These are phyloP conservation scores for Neurospora tetraspora DNA, from an alignment of 495 filamentous ascomycete genomes.

Conservation along the genomic window DNA sequence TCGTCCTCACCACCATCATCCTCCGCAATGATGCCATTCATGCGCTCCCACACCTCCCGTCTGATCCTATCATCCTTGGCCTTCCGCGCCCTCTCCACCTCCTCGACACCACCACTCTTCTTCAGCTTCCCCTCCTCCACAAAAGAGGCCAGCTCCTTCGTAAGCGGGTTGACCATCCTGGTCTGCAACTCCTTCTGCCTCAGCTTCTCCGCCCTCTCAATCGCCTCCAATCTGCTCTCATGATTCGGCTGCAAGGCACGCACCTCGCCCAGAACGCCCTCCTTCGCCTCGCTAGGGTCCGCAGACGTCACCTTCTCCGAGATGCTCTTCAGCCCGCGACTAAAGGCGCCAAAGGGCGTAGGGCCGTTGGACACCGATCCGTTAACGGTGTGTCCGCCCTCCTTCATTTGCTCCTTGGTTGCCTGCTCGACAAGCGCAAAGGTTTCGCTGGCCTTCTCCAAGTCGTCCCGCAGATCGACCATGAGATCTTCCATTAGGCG, in stretches of 20 bases:
- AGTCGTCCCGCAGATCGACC: constrained; percentile 83
- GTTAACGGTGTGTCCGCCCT: constrained; percentile 39
- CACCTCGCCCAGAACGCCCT: constrained; percentile 86
- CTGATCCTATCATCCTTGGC: constrained; percentile 81
- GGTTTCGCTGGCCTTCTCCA: constrained; percentile 86
- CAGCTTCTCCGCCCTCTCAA: constrained; percentile 85
- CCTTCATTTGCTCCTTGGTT: constrained; percentile 86
- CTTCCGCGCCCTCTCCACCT: constrained; percentile 75
- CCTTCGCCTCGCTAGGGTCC: constrained; percentile 75
- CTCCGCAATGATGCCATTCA: constrained; percentile 38
- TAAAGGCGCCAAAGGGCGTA: constrained; percentile 39
- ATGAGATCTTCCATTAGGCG: constrained; percentile 91
- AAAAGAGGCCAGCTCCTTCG: constrained; percentile 78
- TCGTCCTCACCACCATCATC: constrained; percentile 18
- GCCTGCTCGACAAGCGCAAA: constrained; percentile 94
- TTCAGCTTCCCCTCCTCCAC: constrained; percentile 88
- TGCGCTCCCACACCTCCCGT: constrained; percentile 72
- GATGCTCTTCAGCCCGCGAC: constrained; percentile 46
- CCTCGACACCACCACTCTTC: constrained; percentile 91
- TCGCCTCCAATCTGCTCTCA: constrained; percentile 83
- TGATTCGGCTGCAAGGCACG: constrained; percentile 92
- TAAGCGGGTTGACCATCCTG: constrained; percentile 67
- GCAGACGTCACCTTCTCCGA: constrained; percentile 43
- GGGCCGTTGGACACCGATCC: constrained; percentile 26
- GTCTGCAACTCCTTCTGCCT: constrained; percentile 79